Evolutionary conservation across 495 filamentous ascomycete species (phyloP), one percentile per base, ranked within the genome.

Genomic region (Neurospora sp.): DNA sequence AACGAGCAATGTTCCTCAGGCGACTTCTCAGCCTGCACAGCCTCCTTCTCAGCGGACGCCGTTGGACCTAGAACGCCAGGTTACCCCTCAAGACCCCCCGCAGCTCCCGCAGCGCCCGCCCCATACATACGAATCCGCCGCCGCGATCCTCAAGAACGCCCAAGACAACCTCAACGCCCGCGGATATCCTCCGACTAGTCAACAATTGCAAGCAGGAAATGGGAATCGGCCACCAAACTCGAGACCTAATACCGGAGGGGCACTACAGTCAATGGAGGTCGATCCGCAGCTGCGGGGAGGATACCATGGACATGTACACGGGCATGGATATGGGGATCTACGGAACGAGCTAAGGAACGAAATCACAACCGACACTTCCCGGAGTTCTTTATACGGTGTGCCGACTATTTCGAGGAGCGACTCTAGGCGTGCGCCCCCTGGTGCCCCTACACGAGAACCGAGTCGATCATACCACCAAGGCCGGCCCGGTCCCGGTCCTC

Each of bases 381-480:
- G 87, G 61, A 87, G 89, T 3, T 90, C 90, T 8, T 82, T 86
- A 71, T 86, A 87, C 41, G 87, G 86, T 16, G 83, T 83, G 44
- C 83, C 86, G 38, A 17, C 53, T 16, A 27, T 65, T 65, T 79
- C 84, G 40, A 87, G 89, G 69, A 86, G 83, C 75, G 88, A 89
- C 73, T 89, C 90, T 20, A 86, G 91, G 75, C 85, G 86, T 48
- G 87, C 87, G n/a, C 85, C 90, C 76, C 87, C 91, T 72, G 90
- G 87, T 4, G 85, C 91, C 17, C 90, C 89, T 7, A 85, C 87
- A 41, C 86, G 92, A 76, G 91, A 96, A 75, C 84, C 86, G 41
- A 94, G 89, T 77, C 90, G 91, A 90, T 76, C 89, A 88, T 65
- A 65, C 53, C 75, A 84, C 86, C 70, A 94, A 90, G 85, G 87